A percentile compares a stretch with the other conserved stretches of the same genome.
These are phyloP conservation scores for Microcos paniculata DNA, from an alignment of 345 rosid genomes.

Conservation along the genomic window DNA sequence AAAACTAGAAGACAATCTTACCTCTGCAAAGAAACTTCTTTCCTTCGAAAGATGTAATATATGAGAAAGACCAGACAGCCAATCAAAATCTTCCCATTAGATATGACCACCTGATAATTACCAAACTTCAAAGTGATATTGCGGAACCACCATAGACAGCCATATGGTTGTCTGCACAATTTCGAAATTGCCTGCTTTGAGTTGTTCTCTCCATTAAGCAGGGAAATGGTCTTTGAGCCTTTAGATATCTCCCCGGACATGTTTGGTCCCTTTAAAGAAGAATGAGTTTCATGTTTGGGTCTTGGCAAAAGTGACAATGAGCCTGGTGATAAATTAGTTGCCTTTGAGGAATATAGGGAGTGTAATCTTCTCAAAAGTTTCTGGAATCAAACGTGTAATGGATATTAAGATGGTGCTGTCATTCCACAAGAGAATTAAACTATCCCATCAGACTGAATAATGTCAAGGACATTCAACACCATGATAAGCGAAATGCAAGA, in stretches of 20 bases:
- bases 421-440: neutral
- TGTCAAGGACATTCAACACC: neutral
- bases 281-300: conserved; percentile 25
- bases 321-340: conserved; percentile 28
- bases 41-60: conserved; percentile 49
- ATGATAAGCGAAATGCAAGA: neutral
- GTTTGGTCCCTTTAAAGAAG: conserved; percentile 28
- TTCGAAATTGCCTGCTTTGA: conserved; percentile 39
- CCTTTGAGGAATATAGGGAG: conserved; percentile 47
- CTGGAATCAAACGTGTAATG: conserved; percentile 34
- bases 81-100: conserved; percentile 54
- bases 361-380: conserved; percentile 71
- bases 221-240: conserved; percentile 18
- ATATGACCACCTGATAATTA: conserved; percentile 34
- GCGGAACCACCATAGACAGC: conserved; percentile 57
- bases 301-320: conserved; percentile 16
- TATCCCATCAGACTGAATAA: neutral
- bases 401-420: neutral
- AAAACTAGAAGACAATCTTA: conserved; percentile 25
- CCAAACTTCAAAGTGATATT: conserved; percentile 59
- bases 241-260: conserved; percentile 28
- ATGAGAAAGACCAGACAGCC: conserved; percentile 54
- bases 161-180: conserved; percentile 30
- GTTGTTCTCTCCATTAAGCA: conserved; percentile 23
- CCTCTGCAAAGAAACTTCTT: conserved; percentile 51